These are phyloP conservation scores for Moricandia moricandioides DNA, from an alignment of 345 rosid genomes.

Conservation along the genomic window DNA sequence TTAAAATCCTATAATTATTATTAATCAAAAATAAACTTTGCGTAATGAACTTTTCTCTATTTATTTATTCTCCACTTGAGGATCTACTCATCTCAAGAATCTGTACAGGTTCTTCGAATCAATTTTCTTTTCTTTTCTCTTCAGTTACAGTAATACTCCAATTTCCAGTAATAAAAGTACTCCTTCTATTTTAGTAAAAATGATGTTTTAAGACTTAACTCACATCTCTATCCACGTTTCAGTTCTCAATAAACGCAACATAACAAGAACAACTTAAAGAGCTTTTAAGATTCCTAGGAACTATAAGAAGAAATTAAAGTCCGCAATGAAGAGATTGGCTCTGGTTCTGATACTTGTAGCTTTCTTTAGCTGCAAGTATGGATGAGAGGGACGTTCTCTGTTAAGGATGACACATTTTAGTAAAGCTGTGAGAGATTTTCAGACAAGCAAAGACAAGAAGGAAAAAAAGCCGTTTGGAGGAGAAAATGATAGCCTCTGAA, in stretches of 20 bases:
- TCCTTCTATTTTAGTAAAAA: too few relatives aligned
- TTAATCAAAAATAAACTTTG: neutral
- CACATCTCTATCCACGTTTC: constrained; percentile 14
- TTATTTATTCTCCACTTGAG: constrained; percentile 1
- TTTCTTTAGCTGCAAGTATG: constrained; percentile 29
- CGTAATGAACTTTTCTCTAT: neutral
- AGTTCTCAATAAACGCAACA: constrained; percentile 9
- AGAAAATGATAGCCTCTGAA: constrained; percentile 29
- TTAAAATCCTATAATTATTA: neutral
- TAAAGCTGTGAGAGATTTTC: constrained; percentile 15
- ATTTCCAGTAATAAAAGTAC: too few relatives aligned
- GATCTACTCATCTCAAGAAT: constrained; percentile 25
- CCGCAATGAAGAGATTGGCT: constrained; percentile 32
- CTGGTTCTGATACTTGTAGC: constrained; percentile 28
- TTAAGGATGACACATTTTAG: constrained; percentile 1
- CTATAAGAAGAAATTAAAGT: neutral
- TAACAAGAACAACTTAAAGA: neutral
- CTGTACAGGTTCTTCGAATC: constrained; percentile 13
- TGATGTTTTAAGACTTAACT: neutral
- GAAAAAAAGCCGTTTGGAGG: constrained; percentile 14
- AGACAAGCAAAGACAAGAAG: constrained; percentile 15
- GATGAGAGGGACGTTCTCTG: constrained; percentile 32
- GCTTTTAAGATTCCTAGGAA: neutral
- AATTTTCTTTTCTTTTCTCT: neutral
- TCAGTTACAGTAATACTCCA: neutral